Evolutionary conservation across 2,329 filamentous ascomycete species (phyloP).

Genomic region (Sporothrix variecibatus): DNA sequence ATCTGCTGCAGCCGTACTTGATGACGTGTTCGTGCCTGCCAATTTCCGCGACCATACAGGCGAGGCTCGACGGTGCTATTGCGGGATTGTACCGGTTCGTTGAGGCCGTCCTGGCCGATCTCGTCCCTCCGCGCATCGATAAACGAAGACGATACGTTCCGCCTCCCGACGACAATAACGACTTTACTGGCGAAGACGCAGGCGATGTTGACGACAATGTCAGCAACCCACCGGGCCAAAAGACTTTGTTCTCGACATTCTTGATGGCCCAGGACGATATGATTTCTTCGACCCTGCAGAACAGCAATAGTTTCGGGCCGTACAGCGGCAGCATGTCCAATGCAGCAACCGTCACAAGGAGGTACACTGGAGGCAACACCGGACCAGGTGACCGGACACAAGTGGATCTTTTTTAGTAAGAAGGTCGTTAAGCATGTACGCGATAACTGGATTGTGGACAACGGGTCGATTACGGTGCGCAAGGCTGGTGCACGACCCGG

Average conservation of each 20-base stretch:
- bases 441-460: slow-evolving; percentile 45
- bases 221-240: neutral
- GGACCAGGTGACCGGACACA: slow-evolving; percentile 32
- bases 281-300: neutral
- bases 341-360: neutral
- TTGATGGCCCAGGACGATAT: neutral
- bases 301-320: neutral
- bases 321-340: neutral
- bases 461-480: slow-evolving; percentile 32
- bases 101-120: slow-evolving; percentile 2
- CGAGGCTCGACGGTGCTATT: slow-evolving; percentile 19
- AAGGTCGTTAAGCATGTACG: slow-evolving; percentile 49
- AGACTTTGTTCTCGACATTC: slow-evolving; percentile 12
- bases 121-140: neutral
- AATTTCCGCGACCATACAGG: neutral
- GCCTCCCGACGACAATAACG: neutral
- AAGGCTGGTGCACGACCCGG: slow-evolving; percentile 18
- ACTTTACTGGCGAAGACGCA: neutral
- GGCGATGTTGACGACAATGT: neutral
- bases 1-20: slow-evolving; percentile 31
- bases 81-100: slow-evolving; percentile 21
- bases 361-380: neutral
- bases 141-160: neutral
- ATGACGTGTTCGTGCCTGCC: slow-evolving; percentile 27
- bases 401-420: slow-evolving; percentile 43